Conservation (phyloP, 257 asterid genomes). For the Solanum boliviense region DNA sequence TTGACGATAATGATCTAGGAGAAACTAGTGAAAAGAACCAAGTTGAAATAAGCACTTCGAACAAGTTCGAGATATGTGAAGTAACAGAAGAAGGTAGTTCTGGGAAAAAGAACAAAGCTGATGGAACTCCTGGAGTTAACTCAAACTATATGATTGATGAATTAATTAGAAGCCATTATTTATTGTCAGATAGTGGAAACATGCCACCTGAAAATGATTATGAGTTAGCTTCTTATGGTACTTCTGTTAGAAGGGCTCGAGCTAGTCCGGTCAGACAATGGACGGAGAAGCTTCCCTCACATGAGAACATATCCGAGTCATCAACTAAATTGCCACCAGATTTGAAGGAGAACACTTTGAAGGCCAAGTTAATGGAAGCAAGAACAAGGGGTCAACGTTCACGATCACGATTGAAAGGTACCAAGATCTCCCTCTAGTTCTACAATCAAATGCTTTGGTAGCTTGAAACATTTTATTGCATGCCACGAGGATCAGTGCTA, state of each 20-base stretch:
- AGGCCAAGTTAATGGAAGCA: constrained; percentile 73
- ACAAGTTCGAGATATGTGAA: constrained; percentile 34
- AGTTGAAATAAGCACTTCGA: constrained; percentile 28
- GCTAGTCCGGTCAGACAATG: constrained; percentile 75
- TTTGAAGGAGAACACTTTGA: constrained; percentile 50
- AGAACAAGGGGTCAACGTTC: constrained; percentile 65
- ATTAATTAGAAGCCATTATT: constrained; percentile 55
- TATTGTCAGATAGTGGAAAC: constrained; percentile 50
- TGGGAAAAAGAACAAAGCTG: constrained; percentile 31
- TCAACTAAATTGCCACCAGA: constrained; percentile 57
- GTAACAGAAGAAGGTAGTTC: constrained; percentile 28
- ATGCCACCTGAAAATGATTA: constrained; percentile 36
- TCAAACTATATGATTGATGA: constrained; percentile 53
- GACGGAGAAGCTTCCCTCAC: constrained; percentile 58
- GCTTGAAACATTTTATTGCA: neutral
- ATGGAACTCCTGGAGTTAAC: constrained; percentile 26
- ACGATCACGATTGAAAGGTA: constrained; percentile 62
- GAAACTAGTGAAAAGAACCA: constrained; percentile 16
- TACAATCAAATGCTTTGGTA: constrained; percentile 10
- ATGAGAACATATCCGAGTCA: constrained; percentile 37
- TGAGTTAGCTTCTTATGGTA: constrained; percentile 28
- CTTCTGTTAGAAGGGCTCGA: constrained; percentile 54
- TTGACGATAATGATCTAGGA: constrained; percentile 14
- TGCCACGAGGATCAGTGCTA: neutral
- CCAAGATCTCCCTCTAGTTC: constrained; percentile 35